Evolutionary conservation across 208 protist species (phyloP), one percentile per base, ranked within the genome.

Genomic region (Trypanosoma caninum): DNA sequence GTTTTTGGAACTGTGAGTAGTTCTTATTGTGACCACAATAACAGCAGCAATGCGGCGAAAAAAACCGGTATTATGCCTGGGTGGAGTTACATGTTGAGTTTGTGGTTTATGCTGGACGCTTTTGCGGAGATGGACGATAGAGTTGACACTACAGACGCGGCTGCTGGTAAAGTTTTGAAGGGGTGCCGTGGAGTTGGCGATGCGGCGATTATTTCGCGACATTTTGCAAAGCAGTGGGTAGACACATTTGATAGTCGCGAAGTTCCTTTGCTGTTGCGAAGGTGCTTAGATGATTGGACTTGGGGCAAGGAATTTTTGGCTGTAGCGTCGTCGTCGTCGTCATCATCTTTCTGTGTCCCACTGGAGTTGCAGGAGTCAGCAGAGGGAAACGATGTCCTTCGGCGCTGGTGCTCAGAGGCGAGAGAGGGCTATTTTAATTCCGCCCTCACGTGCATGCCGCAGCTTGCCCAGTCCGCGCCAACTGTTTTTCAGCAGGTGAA

Each of bases 91-190:
- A 59, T 71, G 23, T 25, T 71, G 23, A 71, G 65, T 57, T 31
- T 71, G 3, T 71, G 54, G 55, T 71, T 30, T 25, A 51, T 71
- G 54, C 30, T 71, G 16, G 65, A 71, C 20, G 14, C 53, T 44
- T 14, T 60, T 34, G n/a, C 25, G 23, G 65, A 70, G 6, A 33
- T 41, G 2, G 48, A 59, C n/a, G 35, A 59, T 20, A 54, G 6
- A 35, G 11, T 35, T 20, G 11, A 3, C 11, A n/a, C 27, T 22
- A 54, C 44, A 25, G 33, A 2, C 16, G 33, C 33, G 18, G 27
- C 23, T 55, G 28, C 51, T n/a, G n/a, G n/a, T n/a, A n/a, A n/a
- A n/a, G n/a, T n/a, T 20, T 33, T 31, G 45, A 16, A 6, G 45
- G 33, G 8, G 3, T 11, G 34, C 7, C 6, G 18, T 22, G 10